Percentiles rank a stretch among this genome's conserved stretches.
These are phyloP conservation scores for Canavalia gladiata DNA, from an alignment of 306 rosid genomes.

Conservation along the genomic window DNA sequence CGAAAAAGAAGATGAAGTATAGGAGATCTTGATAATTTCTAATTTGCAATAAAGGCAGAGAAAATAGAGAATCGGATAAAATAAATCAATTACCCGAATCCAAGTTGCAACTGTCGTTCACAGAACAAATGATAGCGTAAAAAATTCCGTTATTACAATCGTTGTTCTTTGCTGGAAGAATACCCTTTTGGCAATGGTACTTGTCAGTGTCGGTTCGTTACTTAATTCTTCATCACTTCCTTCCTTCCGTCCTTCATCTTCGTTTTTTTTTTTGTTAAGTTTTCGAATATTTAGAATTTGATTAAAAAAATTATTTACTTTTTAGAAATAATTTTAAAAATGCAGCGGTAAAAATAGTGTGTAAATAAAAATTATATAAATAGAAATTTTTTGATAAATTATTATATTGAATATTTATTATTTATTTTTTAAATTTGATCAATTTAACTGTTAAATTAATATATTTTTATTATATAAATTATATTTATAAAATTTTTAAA, in stretches of 20 bases:
- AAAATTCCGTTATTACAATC: background rate
- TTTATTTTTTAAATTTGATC: too few relatives aligned
- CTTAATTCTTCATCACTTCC: background rate
- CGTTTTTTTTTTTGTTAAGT: background rate
- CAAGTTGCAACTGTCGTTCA: background rate
- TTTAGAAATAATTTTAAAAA: too few relatives aligned
- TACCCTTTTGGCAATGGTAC: background rate
- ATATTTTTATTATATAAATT: too few relatives aligned
- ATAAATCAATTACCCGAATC: conserved; percentile 4
- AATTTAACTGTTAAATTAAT: too few relatives aligned
- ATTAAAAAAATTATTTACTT: background rate
- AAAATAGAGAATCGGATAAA: background rate
- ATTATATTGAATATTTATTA: too few relatives aligned
- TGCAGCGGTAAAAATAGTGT: too few relatives aligned
- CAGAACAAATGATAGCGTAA: conserved; percentile 4
- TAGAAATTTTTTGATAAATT: too few relatives aligned
- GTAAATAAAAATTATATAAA: too few relatives aligned
- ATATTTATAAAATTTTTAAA: too few relatives aligned
- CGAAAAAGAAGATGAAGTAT: background rate
- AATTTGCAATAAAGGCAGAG: background rate
- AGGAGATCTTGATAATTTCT: background rate
- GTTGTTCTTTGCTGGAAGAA: conserved; percentile 12
- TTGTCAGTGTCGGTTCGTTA: background rate
- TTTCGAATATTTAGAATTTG: background rate
- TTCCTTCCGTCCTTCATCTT: background rate